These are phyloP conservation scores for Harringtonia aguacate DNA, from an alignment of 2,329 filamentous ascomycete species.

Conservation along the genomic window DNA sequence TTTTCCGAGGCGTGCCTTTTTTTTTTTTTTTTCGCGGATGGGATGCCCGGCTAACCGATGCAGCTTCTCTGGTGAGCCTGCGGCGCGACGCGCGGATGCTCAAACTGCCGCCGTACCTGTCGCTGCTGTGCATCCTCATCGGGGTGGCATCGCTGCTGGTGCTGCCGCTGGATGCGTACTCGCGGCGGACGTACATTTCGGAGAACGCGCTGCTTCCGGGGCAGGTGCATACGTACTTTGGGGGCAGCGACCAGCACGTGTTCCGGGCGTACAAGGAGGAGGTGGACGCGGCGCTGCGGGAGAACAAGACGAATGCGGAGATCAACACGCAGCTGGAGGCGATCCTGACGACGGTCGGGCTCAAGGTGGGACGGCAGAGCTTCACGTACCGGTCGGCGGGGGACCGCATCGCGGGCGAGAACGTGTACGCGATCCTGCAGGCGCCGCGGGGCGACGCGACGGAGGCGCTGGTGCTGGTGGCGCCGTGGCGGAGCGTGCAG, in stretches of 20 bases:
- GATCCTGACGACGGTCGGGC: constrained; percentile 66
- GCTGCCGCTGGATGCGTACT: constrained; percentile 83
- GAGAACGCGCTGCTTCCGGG: constrained; percentile 93
- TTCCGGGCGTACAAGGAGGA: constrained; percentile 86
- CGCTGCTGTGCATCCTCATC: constrained; percentile 70
- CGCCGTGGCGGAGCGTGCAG: constrained; percentile 76
- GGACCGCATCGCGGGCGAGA: constrained; percentile 65
- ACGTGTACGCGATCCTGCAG: constrained; percentile 87
- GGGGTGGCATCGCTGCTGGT: constrained; percentile 85
- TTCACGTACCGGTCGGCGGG: constrained; percentile 79
- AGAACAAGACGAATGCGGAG: constrained; percentile 41
- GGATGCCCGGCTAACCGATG: constrained; percentile 2
- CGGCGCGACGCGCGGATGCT: constrained; percentile 73
- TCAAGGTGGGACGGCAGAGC: constrained; percentile 81
- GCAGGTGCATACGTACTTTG: constrained; percentile 96
- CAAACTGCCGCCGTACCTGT: constrained; percentile 79
- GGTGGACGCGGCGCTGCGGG: constrained; percentile 47
- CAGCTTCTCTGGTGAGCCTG: constrained; percentile 55
- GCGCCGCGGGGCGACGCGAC: constrained; percentile 93
- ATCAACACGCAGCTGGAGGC: constrained; percentile 62
- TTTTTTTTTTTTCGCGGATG: not conserved
- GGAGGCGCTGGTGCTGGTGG: constrained; percentile 88
- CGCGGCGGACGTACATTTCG: constrained; percentile 86
- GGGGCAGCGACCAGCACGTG: constrained; percentile 89
- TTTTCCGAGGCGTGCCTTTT: not conserved